Conservation (phyloP, 106 monocot genomes). For the Platanthera zijinensis region DNA sequence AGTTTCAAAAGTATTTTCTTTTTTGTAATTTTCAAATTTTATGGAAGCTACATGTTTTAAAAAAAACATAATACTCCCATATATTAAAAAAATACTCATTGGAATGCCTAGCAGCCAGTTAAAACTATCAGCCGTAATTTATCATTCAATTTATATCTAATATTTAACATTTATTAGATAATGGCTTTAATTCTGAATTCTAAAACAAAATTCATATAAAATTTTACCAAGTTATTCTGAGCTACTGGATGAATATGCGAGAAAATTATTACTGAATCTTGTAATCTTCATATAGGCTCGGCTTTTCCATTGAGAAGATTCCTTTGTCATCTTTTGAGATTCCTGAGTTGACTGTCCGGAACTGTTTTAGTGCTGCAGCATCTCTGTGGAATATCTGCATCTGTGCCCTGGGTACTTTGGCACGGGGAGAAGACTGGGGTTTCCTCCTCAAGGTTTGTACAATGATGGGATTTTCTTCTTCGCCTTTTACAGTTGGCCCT, state of each 20-base stretch:
- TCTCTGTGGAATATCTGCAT: slow-evolving; percentile 64
- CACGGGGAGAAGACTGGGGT: slow-evolving; percentile 47
- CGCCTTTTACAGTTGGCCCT: neutral
- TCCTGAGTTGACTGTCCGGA: slow-evolving; percentile 36
- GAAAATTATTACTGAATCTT: neutral
- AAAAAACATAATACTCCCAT: no score
- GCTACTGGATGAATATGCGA: neutral
- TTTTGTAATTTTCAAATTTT: no score
- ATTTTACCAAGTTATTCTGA: neutral
- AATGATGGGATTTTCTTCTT: neutral
- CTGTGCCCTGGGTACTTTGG: slow-evolving; percentile 26
- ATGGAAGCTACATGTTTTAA: no score
- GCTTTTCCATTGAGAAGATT: slow-evolving; percentile 45
- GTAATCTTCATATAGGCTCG: slow-evolving; percentile 37
- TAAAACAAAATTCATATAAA: neutral
- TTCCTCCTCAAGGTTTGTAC: slow-evolving; percentile 58
- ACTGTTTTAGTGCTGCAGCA: slow-evolving; percentile 22
- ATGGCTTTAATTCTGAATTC: no score
- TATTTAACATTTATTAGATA: no score
- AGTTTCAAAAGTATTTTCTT: no score
- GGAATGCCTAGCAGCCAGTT: no score
- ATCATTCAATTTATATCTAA: no score
- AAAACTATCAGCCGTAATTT: no score
- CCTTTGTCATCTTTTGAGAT: slow-evolving; percentile 56
- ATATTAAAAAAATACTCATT: no score